Percentiles rank a stretch among this genome's conserved stretches.
Conservation (phyloP, 352 stramenopile species). For the Phytopythium sindhum region DNA sequence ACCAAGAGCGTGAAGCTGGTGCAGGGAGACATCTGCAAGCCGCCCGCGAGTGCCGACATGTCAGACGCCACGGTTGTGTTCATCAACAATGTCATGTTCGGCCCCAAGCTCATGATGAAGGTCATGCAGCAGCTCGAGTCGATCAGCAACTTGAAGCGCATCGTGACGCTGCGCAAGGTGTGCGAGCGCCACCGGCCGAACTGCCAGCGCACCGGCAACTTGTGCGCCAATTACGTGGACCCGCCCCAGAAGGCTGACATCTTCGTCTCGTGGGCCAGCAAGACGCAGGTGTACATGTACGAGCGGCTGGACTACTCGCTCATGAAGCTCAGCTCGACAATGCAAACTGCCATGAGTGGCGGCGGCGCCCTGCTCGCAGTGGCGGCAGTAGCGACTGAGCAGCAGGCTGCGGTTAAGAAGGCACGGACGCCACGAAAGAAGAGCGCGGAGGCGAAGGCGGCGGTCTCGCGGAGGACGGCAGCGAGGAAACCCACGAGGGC, state of each 20-base stretch:
- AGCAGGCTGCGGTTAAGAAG: neutral
- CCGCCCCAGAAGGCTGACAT: slow-evolving; percentile 66
- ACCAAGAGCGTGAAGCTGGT: slow-evolving; percentile 62
- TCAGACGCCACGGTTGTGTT: slow-evolving; percentile 81
- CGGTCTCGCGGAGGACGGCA: neutral
- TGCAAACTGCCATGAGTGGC: neutral
- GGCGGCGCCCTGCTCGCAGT: neutral
- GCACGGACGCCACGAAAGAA: neutral
- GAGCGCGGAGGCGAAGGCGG: neutral
- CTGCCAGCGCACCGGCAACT: slow-evolving; percentile 47
- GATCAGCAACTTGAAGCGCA: slow-evolving; percentile 57
- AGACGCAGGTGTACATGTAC: slow-evolving; percentile 77
- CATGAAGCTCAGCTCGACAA: slow-evolving; percentile 28
- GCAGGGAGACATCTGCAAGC: slow-evolving; percentile 70
- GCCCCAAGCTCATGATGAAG: slow-evolving; percentile 69
- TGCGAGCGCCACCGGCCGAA: slow-evolving; percentile 68
- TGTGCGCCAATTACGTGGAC: slow-evolving; percentile 69
- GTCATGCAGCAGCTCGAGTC: slow-evolving; percentile 57
- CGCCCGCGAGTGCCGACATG: slow-evolving; percentile 44
- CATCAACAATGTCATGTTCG: slow-evolving; percentile 87
- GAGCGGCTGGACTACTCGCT: slow-evolving; percentile 49
- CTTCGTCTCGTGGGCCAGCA: slow-evolving; percentile 75
- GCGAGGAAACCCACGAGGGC: neutral
- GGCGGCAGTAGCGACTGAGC: neutral
- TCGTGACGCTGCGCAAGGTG: slow-evolving; percentile 78